These are phyloP conservation scores for Boletus reticuloceps DNA, from an alignment of 768 basidiomycete genomes.

Conservation along the genomic window DNA sequence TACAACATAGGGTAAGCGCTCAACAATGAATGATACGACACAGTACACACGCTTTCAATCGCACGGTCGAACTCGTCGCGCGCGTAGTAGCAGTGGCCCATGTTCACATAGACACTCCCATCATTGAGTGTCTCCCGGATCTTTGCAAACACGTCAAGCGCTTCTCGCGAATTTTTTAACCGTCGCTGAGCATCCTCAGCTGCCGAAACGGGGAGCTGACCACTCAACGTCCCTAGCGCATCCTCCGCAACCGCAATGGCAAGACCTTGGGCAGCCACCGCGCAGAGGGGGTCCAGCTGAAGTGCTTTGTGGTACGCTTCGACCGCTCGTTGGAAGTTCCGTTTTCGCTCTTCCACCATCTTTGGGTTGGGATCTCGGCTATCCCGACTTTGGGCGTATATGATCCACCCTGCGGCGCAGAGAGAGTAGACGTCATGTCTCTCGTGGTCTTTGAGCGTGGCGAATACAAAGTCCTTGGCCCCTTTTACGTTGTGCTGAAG, in stretches of 20 bases:
- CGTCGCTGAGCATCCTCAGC: slow-evolving; percentile 67
- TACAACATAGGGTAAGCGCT: slow-evolving; percentile 29
- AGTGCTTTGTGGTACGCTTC: slow-evolving; percentile 95
- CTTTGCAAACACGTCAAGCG: slow-evolving; percentile 85
- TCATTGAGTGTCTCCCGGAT: slow-evolving; percentile 82
- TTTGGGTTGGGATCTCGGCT: slow-evolving; percentile 60
- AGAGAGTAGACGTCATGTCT: slow-evolving; percentile 89
- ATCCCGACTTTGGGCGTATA: slow-evolving; percentile 85
- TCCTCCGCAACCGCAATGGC: slow-evolving; percentile 95
- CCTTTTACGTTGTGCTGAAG: slow-evolving; percentile 69
- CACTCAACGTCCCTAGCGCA: slow-evolving; percentile 67
- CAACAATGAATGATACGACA: neutral
- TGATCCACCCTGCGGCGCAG: slow-evolving; percentile 84
- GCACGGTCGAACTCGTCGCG: slow-evolving; percentile 94
- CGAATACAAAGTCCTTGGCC: slow-evolving; percentile 88
- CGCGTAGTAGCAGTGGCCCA: slow-evolving; percentile 93
- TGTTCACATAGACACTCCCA: slow-evolving; percentile 90
- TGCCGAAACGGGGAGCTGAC: slow-evolving; percentile 44
- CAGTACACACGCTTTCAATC: slow-evolving; percentile 80
- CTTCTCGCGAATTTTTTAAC: slow-evolving; percentile 76
- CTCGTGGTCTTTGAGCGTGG: slow-evolving; percentile 82
- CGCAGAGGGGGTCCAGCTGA: slow-evolving; percentile 78
- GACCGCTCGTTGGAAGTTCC: slow-evolving; percentile 76
- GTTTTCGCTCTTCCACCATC: slow-evolving; percentile 60
- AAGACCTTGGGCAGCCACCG: slow-evolving; percentile 91